Base-by-base conservation (phyloP, 1,284 basidiomycete genomes). In the Ustilago xerochloae region DNA sequence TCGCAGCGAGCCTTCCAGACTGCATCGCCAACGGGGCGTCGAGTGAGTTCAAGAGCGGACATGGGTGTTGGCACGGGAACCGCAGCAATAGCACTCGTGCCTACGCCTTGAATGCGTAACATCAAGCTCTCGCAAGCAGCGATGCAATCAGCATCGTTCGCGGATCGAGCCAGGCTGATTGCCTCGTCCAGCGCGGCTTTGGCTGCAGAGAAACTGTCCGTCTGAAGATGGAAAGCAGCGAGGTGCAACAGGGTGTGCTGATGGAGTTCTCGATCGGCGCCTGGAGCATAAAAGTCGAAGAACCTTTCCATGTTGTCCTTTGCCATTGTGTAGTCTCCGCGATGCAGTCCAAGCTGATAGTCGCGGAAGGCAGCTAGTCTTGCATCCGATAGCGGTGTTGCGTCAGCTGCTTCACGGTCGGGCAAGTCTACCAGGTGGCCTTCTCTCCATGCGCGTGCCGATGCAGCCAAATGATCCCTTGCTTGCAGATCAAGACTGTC, bases 291-390 rank as follows among this genome's bases (percentile, higher is more conserved):
- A 53, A 70, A 75, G 52, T 75, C 72, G 32, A 75, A 75, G 38
- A 70, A 71, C 30, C 50, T 63, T 28, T 75, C 67, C 72, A 75
- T 75, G 39, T 64, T 75, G 52, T 71, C 67, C 43, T 75, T 75
- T 1, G 72, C 63, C 47, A 56, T 49, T 7, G 48, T 33, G 28
- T 71, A 75, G 47, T 75, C 72, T 22, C 72, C 67, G 35, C 67
- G 60, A 12, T 66, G 52, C 10, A 75, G 46, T 18, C 67, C 72
- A 12, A 66, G 48, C 50, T 75, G 72, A 28, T 66, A 75, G 35
- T 65, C 55, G n/a, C 52, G 58, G 15, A 65, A 71, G 2, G 68
- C 68, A 18, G 35, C 16, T 3, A 72, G 60, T 26, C 69, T 33
- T n/a, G 69, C 59, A 46, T 70, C 67, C 6, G 45, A 30, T 16